Percentiles rank a stretch among this genome's conserved stretches.
Evolutionary conservation across 768 basidiomycete genomes (phyloP).

Genomic region (Xerocomellus chrysenteron): DNA sequence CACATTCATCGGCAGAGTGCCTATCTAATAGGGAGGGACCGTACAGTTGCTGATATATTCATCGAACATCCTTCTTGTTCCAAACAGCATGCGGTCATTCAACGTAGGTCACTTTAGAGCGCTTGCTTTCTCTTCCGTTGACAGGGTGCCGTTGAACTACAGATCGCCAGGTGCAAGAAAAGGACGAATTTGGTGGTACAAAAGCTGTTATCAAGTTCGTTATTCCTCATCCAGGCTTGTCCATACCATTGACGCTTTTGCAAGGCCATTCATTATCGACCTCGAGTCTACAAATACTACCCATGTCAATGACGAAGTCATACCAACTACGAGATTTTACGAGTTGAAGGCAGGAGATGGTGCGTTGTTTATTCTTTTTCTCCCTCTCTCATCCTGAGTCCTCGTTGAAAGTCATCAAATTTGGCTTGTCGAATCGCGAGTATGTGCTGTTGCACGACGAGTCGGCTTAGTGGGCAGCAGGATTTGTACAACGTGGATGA

Average conservation of each 20-base stretch:
- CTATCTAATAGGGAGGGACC: slow-evolving; percentile 91
- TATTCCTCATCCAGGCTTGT: not conserved
- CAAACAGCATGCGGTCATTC: slow-evolving; percentile 97
- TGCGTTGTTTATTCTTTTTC: slow-evolving; percentile 35
- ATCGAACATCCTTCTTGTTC: slow-evolving; percentile 97
- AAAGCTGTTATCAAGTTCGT: slow-evolving; percentile 85
- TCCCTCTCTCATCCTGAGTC: slow-evolving; percentile 8
- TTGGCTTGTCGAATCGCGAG: slow-evolving; percentile 76
- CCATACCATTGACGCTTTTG: slow-evolving; percentile 4
- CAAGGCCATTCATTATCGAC: slow-evolving; percentile 94
- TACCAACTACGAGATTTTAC: slow-evolving; percentile 85
- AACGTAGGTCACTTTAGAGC: slow-evolving; percentile 54
- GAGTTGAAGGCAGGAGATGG: slow-evolving; percentile 80
- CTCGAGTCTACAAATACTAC: slow-evolving; percentile 98
- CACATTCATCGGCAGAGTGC: slow-evolving; percentile 94
- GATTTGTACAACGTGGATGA: not conserved
- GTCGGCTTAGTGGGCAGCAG: slow-evolving; percentile 37
- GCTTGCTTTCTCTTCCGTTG: not conserved
- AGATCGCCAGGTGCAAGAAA: slow-evolving; percentile 84
- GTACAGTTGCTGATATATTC: slow-evolving; percentile 79
- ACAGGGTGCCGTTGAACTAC: slow-evolving; percentile 4
- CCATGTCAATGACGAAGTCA: slow-evolving; percentile 79
- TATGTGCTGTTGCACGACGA: slow-evolving; percentile 87
- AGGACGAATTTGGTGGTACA: slow-evolving; percentile 80
- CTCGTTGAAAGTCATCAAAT: slow-evolving; percentile 67